Percentiles rank a stretch among this genome's conserved stretches.
Evolutionary conservation across 106 monocot species (phyloP).

Genomic region (Dioscorea zingiberensis): DNA sequence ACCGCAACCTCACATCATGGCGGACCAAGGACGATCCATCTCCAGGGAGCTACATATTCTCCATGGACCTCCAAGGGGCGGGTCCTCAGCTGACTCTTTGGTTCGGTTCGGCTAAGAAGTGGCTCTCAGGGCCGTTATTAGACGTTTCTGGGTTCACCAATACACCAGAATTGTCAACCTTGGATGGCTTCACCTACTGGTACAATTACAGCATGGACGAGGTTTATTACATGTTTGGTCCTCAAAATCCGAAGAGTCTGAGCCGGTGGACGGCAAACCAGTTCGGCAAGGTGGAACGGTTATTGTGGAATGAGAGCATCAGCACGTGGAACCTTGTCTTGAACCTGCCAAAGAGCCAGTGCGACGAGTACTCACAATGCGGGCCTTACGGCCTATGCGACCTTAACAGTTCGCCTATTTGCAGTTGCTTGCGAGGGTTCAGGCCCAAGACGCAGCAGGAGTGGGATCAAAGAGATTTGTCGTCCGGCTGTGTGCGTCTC

Average conservation of each 20-base stretch:
- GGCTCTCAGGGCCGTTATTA: slow-evolving; percentile 50
- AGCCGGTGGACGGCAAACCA: slow-evolving; percentile 14
- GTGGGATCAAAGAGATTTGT: slow-evolving; percentile 23
- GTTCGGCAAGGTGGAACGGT: slow-evolving; percentile 7
- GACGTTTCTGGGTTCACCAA: slow-evolving; percentile 26
- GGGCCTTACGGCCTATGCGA: slow-evolving; percentile 44
- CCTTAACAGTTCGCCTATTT: slow-evolving; percentile 14
- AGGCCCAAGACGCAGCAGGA: slow-evolving; percentile 13
- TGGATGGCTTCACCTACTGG: background rate
- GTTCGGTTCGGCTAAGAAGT: slow-evolving; percentile 3
- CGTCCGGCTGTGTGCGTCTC: slow-evolving; percentile 34
- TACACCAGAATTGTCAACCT: background rate
- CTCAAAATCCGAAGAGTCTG: background rate
- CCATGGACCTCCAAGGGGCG: slow-evolving; percentile 18
- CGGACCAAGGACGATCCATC: slow-evolving; percentile 31
- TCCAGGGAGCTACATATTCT: slow-evolving; percentile 32
- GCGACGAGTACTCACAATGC: slow-evolving; percentile 27
- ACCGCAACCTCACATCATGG: slow-evolving; percentile 39
- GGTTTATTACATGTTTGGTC: background rate
- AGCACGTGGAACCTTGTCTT: slow-evolving; percentile 26
- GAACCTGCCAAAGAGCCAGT: slow-evolving; percentile 19
- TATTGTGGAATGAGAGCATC: slow-evolving; percentile 15
- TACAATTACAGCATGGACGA: background rate
- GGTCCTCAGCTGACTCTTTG: slow-evolving; percentile 30
- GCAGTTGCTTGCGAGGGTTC: slow-evolving; percentile 45